phyloP scores from a whole-genome alignment of 2,329 filamentous ascomycete species.

The Trichoderma lentiforme region DNA sequence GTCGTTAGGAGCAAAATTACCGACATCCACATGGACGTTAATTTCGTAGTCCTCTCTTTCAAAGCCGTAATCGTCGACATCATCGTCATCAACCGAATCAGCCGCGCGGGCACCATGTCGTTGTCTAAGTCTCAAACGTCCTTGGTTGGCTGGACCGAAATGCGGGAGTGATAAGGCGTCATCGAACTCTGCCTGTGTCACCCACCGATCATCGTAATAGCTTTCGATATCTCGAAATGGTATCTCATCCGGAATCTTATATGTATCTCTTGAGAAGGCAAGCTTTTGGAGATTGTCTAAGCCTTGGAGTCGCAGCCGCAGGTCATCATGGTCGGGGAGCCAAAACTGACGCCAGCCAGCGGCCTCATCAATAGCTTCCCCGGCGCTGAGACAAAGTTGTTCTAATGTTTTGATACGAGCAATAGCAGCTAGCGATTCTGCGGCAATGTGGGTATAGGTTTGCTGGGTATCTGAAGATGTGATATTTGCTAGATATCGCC shows the following conservation, averaged over 20 bases:
- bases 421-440: neutral
- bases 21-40: neutral
- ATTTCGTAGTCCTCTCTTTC: neutral
- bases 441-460: neutral
- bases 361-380: neutral
- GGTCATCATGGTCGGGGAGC: neutral
- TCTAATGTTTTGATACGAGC: neutral
- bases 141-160: neutral
- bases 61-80: neutral
- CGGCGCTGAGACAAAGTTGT: neutral
- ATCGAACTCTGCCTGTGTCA: neutral
- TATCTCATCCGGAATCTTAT: neutral
- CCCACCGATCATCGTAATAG: neutral
- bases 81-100: neutral
- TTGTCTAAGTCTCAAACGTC: neutral
- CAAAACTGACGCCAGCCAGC: neutral
- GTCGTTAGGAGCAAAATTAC: neutral
- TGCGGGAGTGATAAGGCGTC: neutral
- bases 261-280: neutral
- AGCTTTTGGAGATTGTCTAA: neutral
- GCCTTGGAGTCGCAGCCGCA: neutral
- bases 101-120: neutral
- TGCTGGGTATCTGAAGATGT: neutral
- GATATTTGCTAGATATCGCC: neutral
- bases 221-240: neutral